phyloP scores from a whole-genome alignment of 1,284 basidiomycete species.

The Chalciporus piperatoides region DNA sequence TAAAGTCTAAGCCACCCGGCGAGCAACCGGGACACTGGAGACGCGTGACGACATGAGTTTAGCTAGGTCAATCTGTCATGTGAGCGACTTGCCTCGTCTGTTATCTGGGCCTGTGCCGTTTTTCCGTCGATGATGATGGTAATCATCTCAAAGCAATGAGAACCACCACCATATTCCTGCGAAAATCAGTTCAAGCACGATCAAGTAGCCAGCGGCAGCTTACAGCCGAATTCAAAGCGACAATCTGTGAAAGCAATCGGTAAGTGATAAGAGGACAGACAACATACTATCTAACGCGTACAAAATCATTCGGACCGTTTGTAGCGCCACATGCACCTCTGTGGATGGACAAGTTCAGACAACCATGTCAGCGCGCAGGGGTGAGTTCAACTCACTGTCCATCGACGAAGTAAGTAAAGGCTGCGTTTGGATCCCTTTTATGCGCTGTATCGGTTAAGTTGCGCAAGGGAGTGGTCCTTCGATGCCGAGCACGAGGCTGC shows the following conservation, averaged over 20 bases:
- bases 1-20: constrained; percentile 46
- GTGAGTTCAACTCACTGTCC: constrained; percentile 21
- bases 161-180: constrained; percentile 39
- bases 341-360: background rate
- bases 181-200: constrained; percentile 5
- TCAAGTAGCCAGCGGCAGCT: constrained; percentile 2
- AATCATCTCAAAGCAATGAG: constrained; percentile 52
- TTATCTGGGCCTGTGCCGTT: constrained; percentile 49
- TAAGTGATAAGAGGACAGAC: background rate
- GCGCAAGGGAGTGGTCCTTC: background rate
- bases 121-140: constrained; percentile 55
- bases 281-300: constrained; percentile 11
- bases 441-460: constrained; percentile 3
- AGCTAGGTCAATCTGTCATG: background rate
- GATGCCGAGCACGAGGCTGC: constrained; percentile 13
- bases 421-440: constrained; percentile 20
- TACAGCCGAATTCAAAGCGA: constrained; percentile 42
- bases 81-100: constrained; percentile 42
- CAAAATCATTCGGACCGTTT: constrained; percentile 27
- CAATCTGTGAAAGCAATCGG: constrained; percentile 35
- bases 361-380: background rate
- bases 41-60: background rate
- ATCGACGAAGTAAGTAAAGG: constrained; percentile 29
- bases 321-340: constrained; percentile 30
- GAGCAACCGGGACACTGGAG: constrained; percentile 40